Evolutionary conservation across 23 red algal species (phyloP).

Genomic region (Gracilaria gracilis): DNA sequence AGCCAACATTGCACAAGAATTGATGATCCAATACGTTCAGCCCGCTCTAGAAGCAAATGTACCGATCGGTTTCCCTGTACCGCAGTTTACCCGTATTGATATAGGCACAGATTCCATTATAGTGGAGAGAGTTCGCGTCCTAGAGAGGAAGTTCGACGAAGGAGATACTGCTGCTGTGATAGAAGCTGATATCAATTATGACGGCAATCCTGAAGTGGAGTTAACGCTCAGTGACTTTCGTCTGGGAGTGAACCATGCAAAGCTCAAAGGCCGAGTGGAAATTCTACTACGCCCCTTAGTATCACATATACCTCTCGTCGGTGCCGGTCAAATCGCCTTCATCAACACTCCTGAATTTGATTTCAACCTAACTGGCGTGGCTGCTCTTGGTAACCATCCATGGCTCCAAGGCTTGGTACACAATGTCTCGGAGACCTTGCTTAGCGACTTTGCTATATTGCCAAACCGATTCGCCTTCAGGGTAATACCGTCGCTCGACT

Average conservation of each 20-base stretch:
- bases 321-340: conserved; percentile 61
- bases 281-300: conserved; percentile 56
- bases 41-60: conserved; percentile 50
- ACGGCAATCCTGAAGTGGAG: conserved; percentile 59
- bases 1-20: conserved; percentile 53
- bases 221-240: conserved; percentile 23
- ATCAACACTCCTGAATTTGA: conserved; percentile 64
- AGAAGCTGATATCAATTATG: conserved; percentile 66
- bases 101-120: conserved; percentile 30
- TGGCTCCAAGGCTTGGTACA: conserved; percentile 39
- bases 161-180: conserved; percentile 40
- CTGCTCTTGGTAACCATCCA: conserved; percentile 45
- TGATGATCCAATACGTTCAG: conserved; percentile 52
- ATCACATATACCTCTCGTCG: conserved; percentile 61
- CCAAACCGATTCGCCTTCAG: conserved; percentile 67
- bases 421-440: conserved; percentile 55
- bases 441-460: conserved; percentile 39
- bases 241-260: conserved; percentile 36
- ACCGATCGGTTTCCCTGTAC: conserved; percentile 39
- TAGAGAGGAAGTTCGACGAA: conserved; percentile 16
- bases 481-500: conserved; percentile 37
- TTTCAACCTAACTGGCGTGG: conserved; percentile 62
- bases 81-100: conserved; percentile 66
- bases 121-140: conserved; percentile 44
- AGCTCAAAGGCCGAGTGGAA: conserved; percentile 61